These are phyloP conservation scores for Lactarius sp. DNA, from an alignment of 768 basidiomycete species.

Conservation along the genomic window DNA sequence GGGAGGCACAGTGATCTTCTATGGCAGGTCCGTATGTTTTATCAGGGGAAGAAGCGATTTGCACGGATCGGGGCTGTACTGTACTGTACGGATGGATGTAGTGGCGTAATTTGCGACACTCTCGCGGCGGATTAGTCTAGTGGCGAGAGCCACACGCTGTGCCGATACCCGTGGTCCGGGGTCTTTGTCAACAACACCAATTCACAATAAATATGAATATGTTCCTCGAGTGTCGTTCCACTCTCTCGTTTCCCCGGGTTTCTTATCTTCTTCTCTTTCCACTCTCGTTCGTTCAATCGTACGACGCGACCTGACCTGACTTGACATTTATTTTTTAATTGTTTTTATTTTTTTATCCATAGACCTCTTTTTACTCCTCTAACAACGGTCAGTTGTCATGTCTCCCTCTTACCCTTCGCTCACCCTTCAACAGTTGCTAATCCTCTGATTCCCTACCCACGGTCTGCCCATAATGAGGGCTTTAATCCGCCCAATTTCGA, in stretches of 20 bases:
- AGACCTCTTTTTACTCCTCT: constrained; percentile 5
- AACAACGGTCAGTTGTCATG: background rate
- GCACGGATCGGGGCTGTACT: background rate
- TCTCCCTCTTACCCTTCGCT: background rate
- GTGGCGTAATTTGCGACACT: constrained; percentile 20
- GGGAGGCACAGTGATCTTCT: background rate
- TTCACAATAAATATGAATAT: constrained; percentile 24
- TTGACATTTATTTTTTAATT: background rate
- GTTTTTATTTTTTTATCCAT: background rate
- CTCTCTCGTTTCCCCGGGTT: background rate
- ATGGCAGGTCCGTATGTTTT: background rate
- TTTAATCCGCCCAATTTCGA: constrained; percentile 61
- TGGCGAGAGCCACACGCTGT: background rate
- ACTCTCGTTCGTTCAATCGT: constrained; percentile 14
- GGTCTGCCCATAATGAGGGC: constrained; percentile 45
- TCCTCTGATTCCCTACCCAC: background rate
- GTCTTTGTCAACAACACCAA: constrained; percentile 19
- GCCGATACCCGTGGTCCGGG: constrained; percentile 11
- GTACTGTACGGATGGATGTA: background rate
- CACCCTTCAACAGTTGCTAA: constrained; percentile 13
- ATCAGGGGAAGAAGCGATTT: constrained; percentile 1
- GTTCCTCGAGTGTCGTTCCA: constrained; percentile 11
- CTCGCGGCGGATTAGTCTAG: too few relatives aligned
- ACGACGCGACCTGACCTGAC: background rate
- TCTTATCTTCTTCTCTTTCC: background rate